Evolutionary conservation across 2,329 filamentous ascomycete species (phyloP).

Genomic region (Neofusicoccum sp.): DNA sequence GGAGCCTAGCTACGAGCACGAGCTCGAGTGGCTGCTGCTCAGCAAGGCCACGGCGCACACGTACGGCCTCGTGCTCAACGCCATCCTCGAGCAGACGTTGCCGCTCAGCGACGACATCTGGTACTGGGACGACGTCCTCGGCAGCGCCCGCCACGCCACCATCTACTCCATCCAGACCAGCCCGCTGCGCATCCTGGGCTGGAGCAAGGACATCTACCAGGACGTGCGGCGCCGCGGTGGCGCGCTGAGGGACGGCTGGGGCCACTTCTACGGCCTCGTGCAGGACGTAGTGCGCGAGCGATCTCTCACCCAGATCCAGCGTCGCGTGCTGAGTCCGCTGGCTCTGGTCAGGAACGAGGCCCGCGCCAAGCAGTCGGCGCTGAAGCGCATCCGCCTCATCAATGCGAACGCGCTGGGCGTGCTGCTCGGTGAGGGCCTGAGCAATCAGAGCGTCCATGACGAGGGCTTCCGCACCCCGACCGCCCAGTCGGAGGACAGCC

Average conservation of each 20-base stretch:
- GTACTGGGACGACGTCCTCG: conserved; percentile 92
- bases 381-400: conserved; percentile 75
- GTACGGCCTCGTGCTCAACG: conserved; percentile 78
- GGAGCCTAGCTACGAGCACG: conserved; percentile 60
- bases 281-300: conserved; percentile 73
- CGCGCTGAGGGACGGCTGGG: conserved; percentile 50
- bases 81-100: conserved; percentile 79
- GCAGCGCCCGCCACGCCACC: conserved; percentile 75
- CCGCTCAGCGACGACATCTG: conserved; percentile 83
- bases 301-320: conserved; percentile 70
- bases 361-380: conserved; percentile 68
- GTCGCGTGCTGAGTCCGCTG: conserved; percentile 75
- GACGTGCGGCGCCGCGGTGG: conserved; percentile 55
- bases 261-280: conserved; percentile 78
- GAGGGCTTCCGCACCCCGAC: conserved; percentile 50
- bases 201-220: conserved; percentile 69
- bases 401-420: conserved; percentile 86
- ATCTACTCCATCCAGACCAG: conserved; percentile 87
- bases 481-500: conserved; percentile 48
- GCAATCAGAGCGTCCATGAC: conserved; percentile 61
- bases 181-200: conserved; percentile 73
- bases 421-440: conserved; percentile 82
- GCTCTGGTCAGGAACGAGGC: conserved; percentile 75
- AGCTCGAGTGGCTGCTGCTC: conserved; percentile 87
- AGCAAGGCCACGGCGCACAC: conserved; percentile 92